Conservation (phyloP, 768 basidiomycete genomes). For the Phanerodontia chrysosporium region DNA sequence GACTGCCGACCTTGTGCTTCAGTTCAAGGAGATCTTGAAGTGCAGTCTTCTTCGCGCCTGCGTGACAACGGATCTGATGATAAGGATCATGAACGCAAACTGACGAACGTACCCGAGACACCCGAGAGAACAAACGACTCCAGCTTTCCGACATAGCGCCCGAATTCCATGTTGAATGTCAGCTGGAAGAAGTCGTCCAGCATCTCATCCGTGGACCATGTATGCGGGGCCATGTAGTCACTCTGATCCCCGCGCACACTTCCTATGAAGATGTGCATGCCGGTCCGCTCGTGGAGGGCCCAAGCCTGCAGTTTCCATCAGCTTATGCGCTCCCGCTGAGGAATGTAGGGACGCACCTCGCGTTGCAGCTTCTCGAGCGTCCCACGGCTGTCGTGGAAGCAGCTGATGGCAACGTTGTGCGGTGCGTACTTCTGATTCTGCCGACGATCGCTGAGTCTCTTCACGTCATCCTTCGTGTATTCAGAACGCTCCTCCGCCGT, state of each 20-base stretch:
- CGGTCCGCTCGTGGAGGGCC: not conserved
- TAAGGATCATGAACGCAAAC: not conserved
- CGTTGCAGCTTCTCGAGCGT: not conserved
- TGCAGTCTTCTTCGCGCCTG: not conserved
- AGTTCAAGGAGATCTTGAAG: not conserved
- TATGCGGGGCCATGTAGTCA: not conserved
- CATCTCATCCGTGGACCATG: not conserved
- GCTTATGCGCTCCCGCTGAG: not conserved
- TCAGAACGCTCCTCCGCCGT: not conserved
- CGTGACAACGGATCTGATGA: too few relatives aligned
- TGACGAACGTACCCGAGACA: not conserved
- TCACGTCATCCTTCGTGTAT: not conserved
- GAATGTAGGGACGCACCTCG: not conserved
- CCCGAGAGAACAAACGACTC: not conserved
- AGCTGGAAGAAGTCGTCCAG: conserved; percentile 1
- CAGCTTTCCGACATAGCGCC: not conserved
- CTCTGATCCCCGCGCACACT: not conserved
- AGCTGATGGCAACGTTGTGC: conserved; percentile 3
- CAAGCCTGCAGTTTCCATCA: not conserved
- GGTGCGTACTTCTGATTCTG: not conserved
- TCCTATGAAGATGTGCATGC: not conserved
- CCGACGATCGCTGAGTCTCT: not conserved
- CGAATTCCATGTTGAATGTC: not conserved
- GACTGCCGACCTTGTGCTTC: not conserved
- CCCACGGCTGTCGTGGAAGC: conserved; percentile 9